These are phyloP conservation scores for Escovopsis sp. DNA, from an alignment of 2,329 filamentous ascomycete genomes.

Conservation along the genomic window DNA sequence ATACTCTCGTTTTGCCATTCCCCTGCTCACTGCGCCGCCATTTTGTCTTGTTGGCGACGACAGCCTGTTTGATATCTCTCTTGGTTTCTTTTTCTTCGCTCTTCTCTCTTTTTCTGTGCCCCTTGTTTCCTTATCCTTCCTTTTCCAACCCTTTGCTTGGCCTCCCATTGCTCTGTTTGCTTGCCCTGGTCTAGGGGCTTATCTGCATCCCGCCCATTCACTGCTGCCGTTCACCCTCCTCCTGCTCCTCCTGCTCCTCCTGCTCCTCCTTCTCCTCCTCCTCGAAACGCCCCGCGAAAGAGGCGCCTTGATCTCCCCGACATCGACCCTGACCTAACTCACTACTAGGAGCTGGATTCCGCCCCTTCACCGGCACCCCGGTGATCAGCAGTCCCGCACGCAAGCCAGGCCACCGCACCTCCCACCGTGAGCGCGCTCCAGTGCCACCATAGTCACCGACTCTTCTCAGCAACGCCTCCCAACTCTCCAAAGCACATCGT, in stretches of 20 bases:
- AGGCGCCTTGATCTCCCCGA: conserved; percentile 1
- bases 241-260: conserved; percentile 1
- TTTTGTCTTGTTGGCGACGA: neutral
- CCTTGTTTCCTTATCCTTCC: neutral
- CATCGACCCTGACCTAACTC: neutral
- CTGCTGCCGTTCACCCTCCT: neutral
- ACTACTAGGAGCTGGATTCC: neutral
- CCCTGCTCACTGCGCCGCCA: neutral
- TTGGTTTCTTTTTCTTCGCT: neutral
- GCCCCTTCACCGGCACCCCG: neutral
- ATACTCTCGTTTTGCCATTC: conserved; percentile 2
- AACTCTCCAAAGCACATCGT: conserved; percentile 9
- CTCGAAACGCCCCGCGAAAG: conserved; percentile 3
- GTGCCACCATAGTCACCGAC: too few relatives aligned
- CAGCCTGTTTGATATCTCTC: neutral
- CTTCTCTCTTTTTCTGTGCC: neutral
- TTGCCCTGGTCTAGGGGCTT: too few relatives aligned
- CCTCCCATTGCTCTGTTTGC: too few relatives aligned
- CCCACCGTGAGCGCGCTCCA: too few relatives aligned
- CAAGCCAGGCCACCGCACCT: neutral
- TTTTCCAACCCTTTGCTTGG: too few relatives aligned
- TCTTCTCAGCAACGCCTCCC: neutral
- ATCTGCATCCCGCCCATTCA: too few relatives aligned
- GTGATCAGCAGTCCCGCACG: conserved; percentile 1
- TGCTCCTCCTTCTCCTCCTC: neutral